Conservation (phyloP, 176 grass and related monocot genomes). For the Puccinellia tenuiflora region DNA sequence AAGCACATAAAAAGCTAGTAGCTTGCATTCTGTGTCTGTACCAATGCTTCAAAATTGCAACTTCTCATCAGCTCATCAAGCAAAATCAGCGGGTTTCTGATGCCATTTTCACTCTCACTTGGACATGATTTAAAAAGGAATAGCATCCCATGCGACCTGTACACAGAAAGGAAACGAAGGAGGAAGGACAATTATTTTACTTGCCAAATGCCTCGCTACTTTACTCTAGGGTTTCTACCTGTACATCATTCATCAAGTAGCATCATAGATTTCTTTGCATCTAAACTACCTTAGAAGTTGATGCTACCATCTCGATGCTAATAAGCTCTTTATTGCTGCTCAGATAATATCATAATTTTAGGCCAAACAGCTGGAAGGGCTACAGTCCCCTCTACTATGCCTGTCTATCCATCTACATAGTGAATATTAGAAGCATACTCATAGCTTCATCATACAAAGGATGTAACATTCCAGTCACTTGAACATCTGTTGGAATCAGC, state of each 20-base stretch:
- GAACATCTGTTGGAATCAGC: conserved; percentile 26
- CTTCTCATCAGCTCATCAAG: conserved; percentile 29
- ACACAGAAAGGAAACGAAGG: conserved; percentile 51
- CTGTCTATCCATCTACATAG: conserved; percentile 11
- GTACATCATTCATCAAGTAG: conserved; percentile 33
- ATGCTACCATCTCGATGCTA: conserved; percentile 36
- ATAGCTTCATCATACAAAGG: conserved; percentile 26
- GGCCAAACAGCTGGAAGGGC: conserved; percentile 6
- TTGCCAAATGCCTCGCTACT: conserved; percentile 31
- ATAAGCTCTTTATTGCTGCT: conserved; percentile 42
- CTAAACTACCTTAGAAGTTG: conserved; percentile 52
- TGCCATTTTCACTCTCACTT: conserved; percentile 12
- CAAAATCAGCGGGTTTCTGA: conserved; percentile 5
- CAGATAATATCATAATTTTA: conserved; percentile 18
- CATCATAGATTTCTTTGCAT: conserved; percentile 26
- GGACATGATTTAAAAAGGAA: conserved; percentile 32
- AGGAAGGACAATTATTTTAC: conserved; percentile 51
- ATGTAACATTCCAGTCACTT: conserved; percentile 27
- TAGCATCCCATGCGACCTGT: conserved; percentile 39
- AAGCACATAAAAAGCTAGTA: conserved; percentile 17
- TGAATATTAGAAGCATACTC: conserved; percentile 7
- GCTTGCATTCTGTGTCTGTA: conserved; percentile 22
- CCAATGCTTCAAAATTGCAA: conserved; percentile 10
- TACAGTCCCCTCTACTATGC: conserved; percentile 12
- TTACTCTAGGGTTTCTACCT: conserved; percentile 34